phyloP scores from a whole-genome alignment of 2,329 filamentous ascomycete species.

The Hymenoscyphus salicellus region DNA sequence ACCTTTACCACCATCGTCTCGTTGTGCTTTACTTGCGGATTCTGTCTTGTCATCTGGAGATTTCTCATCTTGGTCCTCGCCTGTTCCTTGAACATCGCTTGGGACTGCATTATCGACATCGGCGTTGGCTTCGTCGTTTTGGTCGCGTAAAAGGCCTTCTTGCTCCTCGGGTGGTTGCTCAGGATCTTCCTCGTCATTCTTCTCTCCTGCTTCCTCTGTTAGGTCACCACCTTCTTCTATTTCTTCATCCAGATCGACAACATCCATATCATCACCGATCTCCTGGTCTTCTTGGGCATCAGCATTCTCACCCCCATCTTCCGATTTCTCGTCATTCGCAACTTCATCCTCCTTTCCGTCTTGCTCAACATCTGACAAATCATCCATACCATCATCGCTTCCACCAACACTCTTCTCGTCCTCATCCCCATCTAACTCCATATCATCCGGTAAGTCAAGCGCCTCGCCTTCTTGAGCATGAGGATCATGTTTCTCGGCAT shows the following conservation, averaged over 20 bases:
- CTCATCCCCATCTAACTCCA: conserved; percentile 65
- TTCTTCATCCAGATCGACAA: conserved; percentile 35
- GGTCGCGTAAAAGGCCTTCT: conserved; percentile 38
- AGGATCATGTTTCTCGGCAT: conserved; percentile 63
- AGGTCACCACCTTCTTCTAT: conserved; percentile 38
- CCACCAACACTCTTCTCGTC: conserved; percentile 45
- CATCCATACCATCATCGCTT: conserved; percentile 47
- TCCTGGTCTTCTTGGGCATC: conserved; percentile 42
- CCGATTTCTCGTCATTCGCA: conserved; percentile 44
- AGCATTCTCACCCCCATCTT: conserved; percentile 40
- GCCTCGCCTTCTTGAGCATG: conserved; percentile 65
- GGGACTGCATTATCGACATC: conserved; percentile 61
- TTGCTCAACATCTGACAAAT: conserved; percentile 49
- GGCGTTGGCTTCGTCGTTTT: conserved; percentile 48
- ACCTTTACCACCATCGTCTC: conserved; percentile 64
- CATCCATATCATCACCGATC: conserved; percentile 35
- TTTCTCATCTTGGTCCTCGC: conserved; percentile 63
- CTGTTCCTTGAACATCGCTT: conserved; percentile 61
- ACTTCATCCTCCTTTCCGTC: conserved; percentile 41
- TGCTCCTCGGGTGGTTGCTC: conserved; percentile 53
- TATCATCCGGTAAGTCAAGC: conserved; percentile 68
- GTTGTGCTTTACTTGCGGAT: conserved; percentile 59
- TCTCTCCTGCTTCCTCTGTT: conserved; percentile 52
- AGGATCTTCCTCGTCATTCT: conserved; percentile 47
- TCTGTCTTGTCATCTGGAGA: conserved; percentile 61